Percentiles rank a stretch among this genome's conserved stretches.
phyloP scores from a whole-genome alignment of 2,329 filamentous ascomycete species.

The Zarea fungicola region DNA sequence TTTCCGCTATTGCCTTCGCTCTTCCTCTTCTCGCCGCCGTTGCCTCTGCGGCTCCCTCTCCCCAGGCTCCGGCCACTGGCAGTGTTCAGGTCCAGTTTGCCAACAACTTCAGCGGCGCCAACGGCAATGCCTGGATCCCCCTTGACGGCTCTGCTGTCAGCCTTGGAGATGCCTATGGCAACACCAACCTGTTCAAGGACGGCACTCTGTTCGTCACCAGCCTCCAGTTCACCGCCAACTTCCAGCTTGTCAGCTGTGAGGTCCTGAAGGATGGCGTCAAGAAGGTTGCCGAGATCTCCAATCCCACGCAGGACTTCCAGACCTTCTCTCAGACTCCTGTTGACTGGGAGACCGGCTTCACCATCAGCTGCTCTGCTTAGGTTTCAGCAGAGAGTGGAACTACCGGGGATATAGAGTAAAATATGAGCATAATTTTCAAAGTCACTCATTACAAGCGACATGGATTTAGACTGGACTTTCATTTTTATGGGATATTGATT shows the following conservation, averaged over 20 bases:
- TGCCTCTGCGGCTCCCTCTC: neutral
- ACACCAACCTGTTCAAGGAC: constrained; percentile 7
- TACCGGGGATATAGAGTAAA: too few species aligned
- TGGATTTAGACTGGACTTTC: too few species aligned
- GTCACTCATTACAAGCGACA: too few species aligned
- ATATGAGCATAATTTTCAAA: too few species aligned
- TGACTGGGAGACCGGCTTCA: constrained; percentile 3
- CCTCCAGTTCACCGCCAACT: constrained; percentile 4
- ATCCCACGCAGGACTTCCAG: neutral
- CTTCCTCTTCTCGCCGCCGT: constrained; percentile 4
- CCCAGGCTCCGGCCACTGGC: neutral
- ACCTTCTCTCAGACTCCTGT: constrained; percentile 2
- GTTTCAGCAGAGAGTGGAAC: neutral
- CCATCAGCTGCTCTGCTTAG: neutral
- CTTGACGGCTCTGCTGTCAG: neutral
- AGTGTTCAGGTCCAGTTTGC: constrained; percentile 5
- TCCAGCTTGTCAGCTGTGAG: constrained; percentile 2
- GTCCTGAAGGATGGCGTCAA: constrained; percentile 6
- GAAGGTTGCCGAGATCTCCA: constrained; percentile 4
- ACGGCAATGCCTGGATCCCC: constrained; percentile 6
- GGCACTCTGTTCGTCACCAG: constrained; percentile 6
- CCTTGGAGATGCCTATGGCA: constrained; percentile 5
- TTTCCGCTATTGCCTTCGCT: neutral
- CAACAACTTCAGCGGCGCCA: constrained; percentile 4
- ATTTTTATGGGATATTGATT: too few species aligned